Percentiles rank a stretch among this genome's conserved stretches.
Evolutionary conservation across 371 early-diverging fungal genomes (phyloP).

Genomic region (Nematocida sp.): DNA sequence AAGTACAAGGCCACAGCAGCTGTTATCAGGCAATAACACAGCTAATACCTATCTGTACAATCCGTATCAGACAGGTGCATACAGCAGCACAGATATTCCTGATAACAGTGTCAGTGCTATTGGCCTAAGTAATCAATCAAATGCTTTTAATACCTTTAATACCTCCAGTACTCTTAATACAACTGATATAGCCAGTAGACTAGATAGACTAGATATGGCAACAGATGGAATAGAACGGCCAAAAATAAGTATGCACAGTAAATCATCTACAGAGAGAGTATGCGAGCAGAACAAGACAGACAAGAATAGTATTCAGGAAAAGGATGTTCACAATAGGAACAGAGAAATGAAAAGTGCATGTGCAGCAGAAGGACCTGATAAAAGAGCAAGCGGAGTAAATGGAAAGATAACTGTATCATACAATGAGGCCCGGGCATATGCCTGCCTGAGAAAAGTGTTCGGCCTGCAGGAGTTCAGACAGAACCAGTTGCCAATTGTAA

Average conservation of each 20-base stretch:
- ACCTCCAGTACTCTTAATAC: too few relatives aligned
- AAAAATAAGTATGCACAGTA: neutral
- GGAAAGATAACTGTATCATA: neutral
- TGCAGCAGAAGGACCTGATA: neutral
- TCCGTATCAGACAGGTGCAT: too few relatives aligned
- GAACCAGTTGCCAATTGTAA: slow-evolving; percentile 85
- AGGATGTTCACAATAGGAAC: neutral
- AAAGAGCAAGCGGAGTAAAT: neutral
- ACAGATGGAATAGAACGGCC: slow-evolving; percentile 13
- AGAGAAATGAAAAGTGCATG: neutral
- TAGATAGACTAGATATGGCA: neutral
- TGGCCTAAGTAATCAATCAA: too few relatives aligned
- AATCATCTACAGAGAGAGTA: neutral
- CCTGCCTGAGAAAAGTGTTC: slow-evolving; percentile 66
- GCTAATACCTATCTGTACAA: too few relatives aligned
- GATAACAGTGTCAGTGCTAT: too few relatives aligned
- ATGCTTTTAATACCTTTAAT: too few relatives aligned
- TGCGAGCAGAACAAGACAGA: neutral
- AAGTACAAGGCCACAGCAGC: too few relatives aligned
- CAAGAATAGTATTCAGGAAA: neutral
- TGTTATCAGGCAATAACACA: too few relatives aligned
- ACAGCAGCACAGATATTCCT: too few relatives aligned
- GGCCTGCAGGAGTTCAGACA: slow-evolving; percentile 73
- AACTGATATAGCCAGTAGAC: too few relatives aligned
- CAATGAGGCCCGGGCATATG: slow-evolving; percentile 8